phyloP scores from a whole-genome alignment of 495 filamentous ascomycete species.

The Hamigera avellanea region DNA sequence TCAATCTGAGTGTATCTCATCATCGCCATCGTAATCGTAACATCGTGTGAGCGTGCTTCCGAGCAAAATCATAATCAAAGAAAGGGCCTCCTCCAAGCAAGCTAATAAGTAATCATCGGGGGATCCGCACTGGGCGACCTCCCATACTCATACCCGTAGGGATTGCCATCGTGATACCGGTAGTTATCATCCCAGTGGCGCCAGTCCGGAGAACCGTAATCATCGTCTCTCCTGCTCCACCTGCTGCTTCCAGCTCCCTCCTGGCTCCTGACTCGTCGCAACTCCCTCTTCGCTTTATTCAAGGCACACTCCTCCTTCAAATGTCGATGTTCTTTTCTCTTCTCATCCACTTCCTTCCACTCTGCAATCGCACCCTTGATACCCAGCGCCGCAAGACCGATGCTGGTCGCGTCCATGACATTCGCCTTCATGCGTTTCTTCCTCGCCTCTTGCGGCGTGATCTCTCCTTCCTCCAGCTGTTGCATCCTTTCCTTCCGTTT shows the following conservation, averaged over 20 bases:
- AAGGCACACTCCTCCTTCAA: constrained; percentile 38
- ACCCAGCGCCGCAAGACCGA: constrained; percentile 77
- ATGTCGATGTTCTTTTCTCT: constrained; percentile 40
- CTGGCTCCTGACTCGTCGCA: constrained; percentile 8
- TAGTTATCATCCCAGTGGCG: not conserved
- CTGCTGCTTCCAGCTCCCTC: not conserved
- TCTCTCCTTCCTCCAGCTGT: constrained; percentile 59
- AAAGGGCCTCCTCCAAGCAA: too few species aligned
- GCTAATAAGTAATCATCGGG: too few species aligned
- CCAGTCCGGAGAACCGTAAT: not conserved
- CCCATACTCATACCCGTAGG: not conserved
- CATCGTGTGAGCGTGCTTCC: too few species aligned
- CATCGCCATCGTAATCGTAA: too few species aligned
- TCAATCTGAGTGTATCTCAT: too few species aligned
- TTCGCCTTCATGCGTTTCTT: constrained; percentile 65
- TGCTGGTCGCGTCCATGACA: constrained; percentile 60
- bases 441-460: constrained; percentile 61
- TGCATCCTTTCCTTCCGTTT: constrained; percentile 59
- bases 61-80: too few species aligned
- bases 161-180: not conserved
- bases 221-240: not conserved
- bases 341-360: constrained; percentile 56
- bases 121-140: too few species aligned
- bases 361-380: constrained; percentile 74
- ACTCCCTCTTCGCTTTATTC: constrained; percentile 23